Conservation (phyloP, 495 filamentous ascomycete species). For the Penicillium paradoxum region DNA sequence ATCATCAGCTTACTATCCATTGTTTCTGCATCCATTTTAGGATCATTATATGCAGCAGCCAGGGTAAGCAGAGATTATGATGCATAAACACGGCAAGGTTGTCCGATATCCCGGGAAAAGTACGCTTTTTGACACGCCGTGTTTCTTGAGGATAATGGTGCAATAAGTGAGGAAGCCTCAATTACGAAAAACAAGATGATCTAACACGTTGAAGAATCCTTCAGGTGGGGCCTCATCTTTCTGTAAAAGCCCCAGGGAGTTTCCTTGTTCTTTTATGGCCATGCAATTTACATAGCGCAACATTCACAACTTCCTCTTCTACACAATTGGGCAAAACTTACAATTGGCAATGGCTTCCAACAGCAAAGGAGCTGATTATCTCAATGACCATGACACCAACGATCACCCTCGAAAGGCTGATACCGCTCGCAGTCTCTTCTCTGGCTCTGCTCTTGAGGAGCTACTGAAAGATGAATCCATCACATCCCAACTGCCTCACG, state of each 20-base stretch:
- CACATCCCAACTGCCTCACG: neutral
- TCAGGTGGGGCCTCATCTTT: too few relatives aligned
- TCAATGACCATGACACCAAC: neutral
- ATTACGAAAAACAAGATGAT: too few relatives aligned
- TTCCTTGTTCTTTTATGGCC: too few relatives aligned
- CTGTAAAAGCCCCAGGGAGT: too few relatives aligned
- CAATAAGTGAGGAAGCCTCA: neutral
- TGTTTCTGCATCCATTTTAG: neutral
- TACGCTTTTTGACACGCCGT: neutral
- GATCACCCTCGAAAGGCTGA: neutral
- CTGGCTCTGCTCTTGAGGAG: neutral
- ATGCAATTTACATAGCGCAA: too few relatives aligned
- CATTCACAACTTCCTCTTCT: too few relatives aligned
- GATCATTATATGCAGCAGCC: too few relatives aligned
- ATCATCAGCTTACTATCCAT: neutral
- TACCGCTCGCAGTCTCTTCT: neutral
- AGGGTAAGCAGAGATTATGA: neutral
- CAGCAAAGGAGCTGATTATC: neutral
- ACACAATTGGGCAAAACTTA: too few relatives aligned
- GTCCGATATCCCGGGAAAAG: neutral
- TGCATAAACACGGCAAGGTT: neutral
- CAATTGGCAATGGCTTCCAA: neutral
- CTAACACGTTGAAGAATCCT: too few relatives aligned
- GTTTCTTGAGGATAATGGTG: neutral
- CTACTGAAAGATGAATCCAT: neutral